These are phyloP conservation scores for Penicillium sp. DNA, from an alignment of 2,329 filamentous ascomycete genomes.

Conservation along the genomic window DNA sequence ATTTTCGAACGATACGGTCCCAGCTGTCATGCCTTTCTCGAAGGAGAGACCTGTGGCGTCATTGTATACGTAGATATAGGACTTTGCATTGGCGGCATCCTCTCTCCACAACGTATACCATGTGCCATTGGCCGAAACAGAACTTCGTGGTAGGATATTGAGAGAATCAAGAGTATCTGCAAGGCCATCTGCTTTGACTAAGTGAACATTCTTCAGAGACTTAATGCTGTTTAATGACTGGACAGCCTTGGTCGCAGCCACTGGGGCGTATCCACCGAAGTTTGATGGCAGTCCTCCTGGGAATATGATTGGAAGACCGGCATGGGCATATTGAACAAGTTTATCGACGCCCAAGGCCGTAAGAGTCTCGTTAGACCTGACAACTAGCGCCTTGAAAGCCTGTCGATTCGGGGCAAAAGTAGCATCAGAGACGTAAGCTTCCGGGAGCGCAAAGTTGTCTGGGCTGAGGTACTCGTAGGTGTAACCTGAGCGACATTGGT, in stretches of 20 bases:
- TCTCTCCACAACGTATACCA: slow-evolving; percentile 30
- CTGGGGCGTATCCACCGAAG: background rate
- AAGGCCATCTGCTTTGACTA: background rate
- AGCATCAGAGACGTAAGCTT: slow-evolving; percentile 38
- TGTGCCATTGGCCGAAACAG: slow-evolving; percentile 25
- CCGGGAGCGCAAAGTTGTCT: slow-evolving; percentile 44
- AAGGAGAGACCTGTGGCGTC: slow-evolving; percentile 3
- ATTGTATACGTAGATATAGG: slow-evolving; percentile 10
- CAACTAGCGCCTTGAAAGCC: slow-evolving; percentile 46
- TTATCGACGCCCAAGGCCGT: slow-evolving; percentile 36
- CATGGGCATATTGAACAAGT: slow-evolving; percentile 36
- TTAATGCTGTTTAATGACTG: background rate
- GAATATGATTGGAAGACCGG: slow-evolving; percentile 41
- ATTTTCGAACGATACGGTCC: background rate
- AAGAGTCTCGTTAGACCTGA: slow-evolving; percentile 38
- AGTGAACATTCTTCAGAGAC: background rate
- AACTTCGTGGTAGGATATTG: slow-evolving; percentile 35
- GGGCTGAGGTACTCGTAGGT: slow-evolving; percentile 49
- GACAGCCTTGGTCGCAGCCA: background rate
- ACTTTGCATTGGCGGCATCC: background rate
- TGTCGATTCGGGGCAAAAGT: slow-evolving; percentile 42
- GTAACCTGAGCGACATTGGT: slow-evolving; percentile 27
- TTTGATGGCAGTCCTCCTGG: background rate
- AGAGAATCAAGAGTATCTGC: slow-evolving; percentile 27
- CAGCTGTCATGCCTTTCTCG: background rate